phyloP scores from a whole-genome alignment of 2,329 filamentous ascomycete genomes.

The Fusarium penzigii region DNA sequence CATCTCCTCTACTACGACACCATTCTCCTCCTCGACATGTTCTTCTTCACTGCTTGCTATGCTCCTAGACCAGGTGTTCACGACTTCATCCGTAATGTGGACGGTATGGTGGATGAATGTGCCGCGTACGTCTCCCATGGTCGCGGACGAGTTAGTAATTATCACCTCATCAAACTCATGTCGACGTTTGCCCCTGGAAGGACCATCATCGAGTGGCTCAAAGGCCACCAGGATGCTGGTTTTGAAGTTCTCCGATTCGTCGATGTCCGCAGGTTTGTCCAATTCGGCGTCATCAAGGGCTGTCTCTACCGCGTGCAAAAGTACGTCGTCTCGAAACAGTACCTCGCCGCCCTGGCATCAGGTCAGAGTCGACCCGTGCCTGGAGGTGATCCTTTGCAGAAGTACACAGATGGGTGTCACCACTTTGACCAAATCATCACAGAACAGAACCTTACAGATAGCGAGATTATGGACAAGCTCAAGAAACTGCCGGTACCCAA shows the following conservation, averaged over 20 bases:
- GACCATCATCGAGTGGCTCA: conserved; percentile 84
- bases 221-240: conserved; percentile 67
- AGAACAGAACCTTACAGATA: conserved; percentile 70
- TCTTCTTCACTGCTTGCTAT: conserved; percentile 92
- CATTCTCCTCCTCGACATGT: conserved; percentile 87
- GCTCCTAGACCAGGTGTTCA: conserved; percentile 76
- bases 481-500: conserved; percentile 55
- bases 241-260: conserved; percentile 71
- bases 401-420: conserved; percentile 73
- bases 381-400: conserved; percentile 56
- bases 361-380: conserved; percentile 47
- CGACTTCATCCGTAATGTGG: conserved; percentile 74
- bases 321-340: conserved; percentile 73
- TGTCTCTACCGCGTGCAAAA: conserved; percentile 92
- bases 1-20: conserved; percentile 94
- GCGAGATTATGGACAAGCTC: conserved; percentile 68
- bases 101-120: conserved; percentile 82
- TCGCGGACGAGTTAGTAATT: conserved; percentile 52
- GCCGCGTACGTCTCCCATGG: conserved; percentile 72
- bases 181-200: conserved; percentile 80
- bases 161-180: conserved; percentile 79
- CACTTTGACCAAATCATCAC: conserved; percentile 82
- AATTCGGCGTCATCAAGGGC: conserved; percentile 95
- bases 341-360: conserved; percentile 56
- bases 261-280: conserved; percentile 87